A percentile compares a stretch with the other conserved stretches of the same genome.
Conservation (phyloP, 805 yeast species). For the Starmerella cellae region DNA sequence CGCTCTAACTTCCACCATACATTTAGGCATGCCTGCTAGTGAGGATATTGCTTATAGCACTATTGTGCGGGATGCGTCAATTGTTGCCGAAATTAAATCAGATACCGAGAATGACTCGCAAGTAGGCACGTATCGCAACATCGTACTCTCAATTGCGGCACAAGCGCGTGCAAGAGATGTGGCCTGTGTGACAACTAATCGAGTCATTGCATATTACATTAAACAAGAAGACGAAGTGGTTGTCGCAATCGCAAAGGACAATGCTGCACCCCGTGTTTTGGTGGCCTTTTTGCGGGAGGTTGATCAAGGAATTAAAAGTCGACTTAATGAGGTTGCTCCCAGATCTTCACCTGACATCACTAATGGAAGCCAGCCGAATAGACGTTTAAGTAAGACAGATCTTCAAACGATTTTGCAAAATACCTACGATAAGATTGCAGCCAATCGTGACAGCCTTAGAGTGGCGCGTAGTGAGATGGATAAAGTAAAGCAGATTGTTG, state of each 20-base stretch:
- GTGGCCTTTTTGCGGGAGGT: slow-evolving; percentile 20
- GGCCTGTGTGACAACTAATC: slow-evolving; percentile 14
- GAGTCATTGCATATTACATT: slow-evolving; percentile 15
- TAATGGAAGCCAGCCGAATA: not conserved
- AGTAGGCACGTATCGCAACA: slow-evolving; percentile 1
- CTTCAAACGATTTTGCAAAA: slow-evolving; percentile 12
- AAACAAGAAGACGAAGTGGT: slow-evolving; percentile 2
- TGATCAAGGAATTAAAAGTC: slow-evolving; percentile 3
- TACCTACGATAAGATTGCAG: slow-evolving; percentile 6
- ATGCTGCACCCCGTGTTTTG: slow-evolving; percentile 22
- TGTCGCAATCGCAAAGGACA: slow-evolving; percentile 14
- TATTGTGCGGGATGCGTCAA: not conserved
- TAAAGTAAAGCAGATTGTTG: slow-evolving; percentile 55
- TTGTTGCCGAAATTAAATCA: slow-evolving; percentile 4
- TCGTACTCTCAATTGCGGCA: slow-evolving; percentile 19
- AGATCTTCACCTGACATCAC: not conserved
- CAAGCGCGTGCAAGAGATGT: slow-evolving; percentile 16
- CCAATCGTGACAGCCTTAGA: slow-evolving; percentile 20
- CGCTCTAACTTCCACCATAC: too few species aligned
- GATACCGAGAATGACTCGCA: not conserved
- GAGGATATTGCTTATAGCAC: slow-evolving; percentile 4
- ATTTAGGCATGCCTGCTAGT: not conserved
- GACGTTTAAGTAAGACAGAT: not conserved
- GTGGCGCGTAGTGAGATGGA: slow-evolving; percentile 38
- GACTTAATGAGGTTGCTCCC: not conserved